A percentile compares a stretch with the other conserved stretches of the same genome.
Evolutionary conservation across 768 basidiomycete species (phyloP).

Genomic region (Candolleomyces eurysporus): DNA sequence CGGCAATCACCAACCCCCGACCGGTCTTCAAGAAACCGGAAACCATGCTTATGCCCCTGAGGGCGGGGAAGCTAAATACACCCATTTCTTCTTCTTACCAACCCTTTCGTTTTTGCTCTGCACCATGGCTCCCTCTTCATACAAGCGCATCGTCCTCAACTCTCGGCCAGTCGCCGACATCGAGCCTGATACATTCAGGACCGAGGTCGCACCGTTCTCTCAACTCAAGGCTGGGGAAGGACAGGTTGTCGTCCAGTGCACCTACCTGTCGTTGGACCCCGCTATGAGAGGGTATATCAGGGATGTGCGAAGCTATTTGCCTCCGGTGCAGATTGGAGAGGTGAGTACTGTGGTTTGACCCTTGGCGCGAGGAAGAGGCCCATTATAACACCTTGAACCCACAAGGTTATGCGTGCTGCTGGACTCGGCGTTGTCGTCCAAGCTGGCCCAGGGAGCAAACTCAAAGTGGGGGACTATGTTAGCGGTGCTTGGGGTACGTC

Average conservation of each 20-base stretch:
- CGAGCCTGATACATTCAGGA: slow-evolving; percentile 71
- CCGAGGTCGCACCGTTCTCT: slow-evolving; percentile 49
- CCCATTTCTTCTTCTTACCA: background rate
- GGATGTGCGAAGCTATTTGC: slow-evolving; percentile 68
- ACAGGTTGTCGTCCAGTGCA: slow-evolving; percentile 72
- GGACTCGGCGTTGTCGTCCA: slow-evolving; percentile 68
- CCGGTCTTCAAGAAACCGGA: too few relatives aligned
- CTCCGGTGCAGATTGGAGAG: slow-evolving; percentile 71
- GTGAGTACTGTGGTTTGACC: slow-evolving; percentile 17
- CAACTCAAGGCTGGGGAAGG: slow-evolving; percentile 48
- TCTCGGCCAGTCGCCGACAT: slow-evolving; percentile 71
- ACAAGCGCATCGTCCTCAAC: slow-evolving; percentile 72
- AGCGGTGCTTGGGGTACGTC: slow-evolving; percentile 55
- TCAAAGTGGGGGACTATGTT: slow-evolving; percentile 71
- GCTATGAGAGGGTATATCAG: slow-evolving; percentile 86
- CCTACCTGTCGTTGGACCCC: slow-evolving; percentile 81
- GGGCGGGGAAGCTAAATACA: too few relatives aligned
- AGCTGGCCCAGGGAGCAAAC: slow-evolving; percentile 49
- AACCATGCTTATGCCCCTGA: too few relatives aligned
- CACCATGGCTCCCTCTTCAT: slow-evolving; percentile 28
- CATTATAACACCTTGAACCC: background rate
- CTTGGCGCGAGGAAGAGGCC: too few relatives aligned
- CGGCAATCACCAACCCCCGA: too few relatives aligned
- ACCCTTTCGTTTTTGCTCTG: background rate
- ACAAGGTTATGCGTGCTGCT: slow-evolving; percentile 66